Conservation (phyloP, 176 grass and related monocot species). For the Oryza punctata region DNA sequence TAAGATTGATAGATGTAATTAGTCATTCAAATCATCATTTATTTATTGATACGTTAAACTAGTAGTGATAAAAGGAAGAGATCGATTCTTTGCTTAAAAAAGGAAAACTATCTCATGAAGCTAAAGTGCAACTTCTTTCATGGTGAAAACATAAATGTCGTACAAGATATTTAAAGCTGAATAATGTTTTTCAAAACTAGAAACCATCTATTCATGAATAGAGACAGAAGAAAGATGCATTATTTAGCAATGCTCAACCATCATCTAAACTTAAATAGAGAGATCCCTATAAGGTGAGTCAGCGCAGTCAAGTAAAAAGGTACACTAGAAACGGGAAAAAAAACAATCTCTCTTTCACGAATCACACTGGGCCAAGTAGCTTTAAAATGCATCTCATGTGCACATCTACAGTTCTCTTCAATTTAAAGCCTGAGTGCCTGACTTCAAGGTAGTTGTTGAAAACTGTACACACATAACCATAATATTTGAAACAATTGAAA, state of each 20-base stretch:
- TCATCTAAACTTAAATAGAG: neutral
- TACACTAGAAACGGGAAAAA: neutral
- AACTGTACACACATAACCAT: neutral
- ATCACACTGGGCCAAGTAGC: neutral
- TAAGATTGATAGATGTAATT: slow-evolving; percentile 36
- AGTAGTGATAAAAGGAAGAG: neutral
- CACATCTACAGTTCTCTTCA: neutral
- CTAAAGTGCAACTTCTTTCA: neutral
- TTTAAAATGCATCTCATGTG: neutral
- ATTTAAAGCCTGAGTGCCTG: neutral
- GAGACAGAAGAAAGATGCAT: neutral
- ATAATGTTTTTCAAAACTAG: slow-evolving; percentile 5
- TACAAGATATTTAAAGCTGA: neutral
- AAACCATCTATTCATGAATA: neutral
- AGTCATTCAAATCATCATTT: slow-evolving; percentile 6
- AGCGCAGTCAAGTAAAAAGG: neutral
- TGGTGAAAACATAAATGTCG: neutral
- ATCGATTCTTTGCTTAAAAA: neutral
- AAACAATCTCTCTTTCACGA: neutral
- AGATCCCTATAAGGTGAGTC: neutral
- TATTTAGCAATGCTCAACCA: neutral
- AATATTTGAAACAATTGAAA: neutral
- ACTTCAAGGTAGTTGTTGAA: neutral
- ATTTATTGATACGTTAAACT: neutral
- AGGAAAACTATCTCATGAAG: neutral